Conservation (phyloP, 2,329 filamentous ascomycete genomes). For the Sporothrix variecibatus region DNA sequence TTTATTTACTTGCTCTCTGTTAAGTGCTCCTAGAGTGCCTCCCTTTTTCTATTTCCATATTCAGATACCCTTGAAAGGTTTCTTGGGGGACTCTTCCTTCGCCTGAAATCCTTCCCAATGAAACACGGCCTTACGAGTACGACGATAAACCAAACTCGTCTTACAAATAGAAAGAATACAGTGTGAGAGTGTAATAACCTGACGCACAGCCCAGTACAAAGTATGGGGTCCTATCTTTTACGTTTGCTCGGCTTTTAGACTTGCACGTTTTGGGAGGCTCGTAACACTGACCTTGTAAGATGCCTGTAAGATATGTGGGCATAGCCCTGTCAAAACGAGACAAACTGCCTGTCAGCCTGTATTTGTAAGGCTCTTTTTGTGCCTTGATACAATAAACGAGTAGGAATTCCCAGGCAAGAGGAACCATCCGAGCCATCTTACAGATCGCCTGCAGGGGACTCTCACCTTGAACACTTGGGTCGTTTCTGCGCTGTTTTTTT, state of each 20-base stretch:
- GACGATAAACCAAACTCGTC: not conserved
- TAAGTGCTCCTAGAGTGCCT: not conserved
- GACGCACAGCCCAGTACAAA: not conserved
- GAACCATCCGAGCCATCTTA: not conserved
- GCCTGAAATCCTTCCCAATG: conserved; percentile 6
- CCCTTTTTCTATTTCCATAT: not conserved
- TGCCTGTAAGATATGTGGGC: not conserved
- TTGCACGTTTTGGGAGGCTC: conserved; percentile 4
- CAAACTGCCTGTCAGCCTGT: not conserved
- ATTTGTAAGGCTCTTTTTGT: not conserved
- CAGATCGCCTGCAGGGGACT: not conserved
- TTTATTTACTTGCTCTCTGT: not conserved
- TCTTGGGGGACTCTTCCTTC: not conserved
- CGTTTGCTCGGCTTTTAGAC: not conserved
- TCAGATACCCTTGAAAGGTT: not conserved
- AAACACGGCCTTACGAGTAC: not conserved
- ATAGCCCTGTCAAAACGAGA: not conserved
- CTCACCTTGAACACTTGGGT: not conserved
- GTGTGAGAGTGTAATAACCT: not conserved
- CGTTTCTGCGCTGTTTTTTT: not conserved
- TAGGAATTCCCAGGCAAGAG: not conserved
- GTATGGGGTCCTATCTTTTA: not conserved
- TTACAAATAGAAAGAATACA: not conserved
- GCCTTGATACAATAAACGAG: not conserved
- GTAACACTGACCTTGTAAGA: not conserved